phyloP scores from a whole-genome alignment of 768 basidiomycete species.

The Amanita fuliginea region DNA sequence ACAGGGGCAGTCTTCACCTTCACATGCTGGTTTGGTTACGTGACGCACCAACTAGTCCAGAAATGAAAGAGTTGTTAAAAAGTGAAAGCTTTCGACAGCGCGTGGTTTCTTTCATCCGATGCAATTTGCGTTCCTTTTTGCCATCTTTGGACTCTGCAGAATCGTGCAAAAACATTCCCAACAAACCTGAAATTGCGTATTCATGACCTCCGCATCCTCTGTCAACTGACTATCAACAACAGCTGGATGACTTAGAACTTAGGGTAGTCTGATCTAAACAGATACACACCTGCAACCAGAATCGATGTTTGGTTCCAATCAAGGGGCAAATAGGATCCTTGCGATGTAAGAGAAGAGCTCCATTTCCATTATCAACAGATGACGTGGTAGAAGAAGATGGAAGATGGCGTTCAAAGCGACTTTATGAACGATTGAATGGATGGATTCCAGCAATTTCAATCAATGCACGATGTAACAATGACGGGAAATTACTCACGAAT shows the following conservation, averaged over 20 bases:
- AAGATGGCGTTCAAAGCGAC: too few relatives aligned
- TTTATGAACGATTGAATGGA: too few relatives aligned
- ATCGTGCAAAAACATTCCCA: slow-evolving; percentile 13
- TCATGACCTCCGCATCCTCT: slow-evolving; percentile 20
- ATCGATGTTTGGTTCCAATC: too few relatives aligned
- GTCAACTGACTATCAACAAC: slow-evolving; percentile 10
- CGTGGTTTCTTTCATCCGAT: slow-evolving; percentile 17
- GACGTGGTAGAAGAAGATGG: too few relatives aligned
- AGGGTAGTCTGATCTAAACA: slow-evolving; percentile 16
- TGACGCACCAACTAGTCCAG: slow-evolving; percentile 16
- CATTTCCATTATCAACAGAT: too few relatives aligned
- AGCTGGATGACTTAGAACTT: slow-evolving; percentile 12
- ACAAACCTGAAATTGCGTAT: slow-evolving; percentile 19
- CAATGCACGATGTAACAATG: too few relatives aligned
- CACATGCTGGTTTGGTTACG: slow-evolving; percentile 24
- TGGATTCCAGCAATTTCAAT: too few relatives aligned
- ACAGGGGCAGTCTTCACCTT: slow-evolving; percentile 24
- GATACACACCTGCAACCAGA: slow-evolving; percentile 21
- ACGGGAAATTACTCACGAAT: too few relatives aligned
- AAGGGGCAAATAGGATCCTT: too few relatives aligned
- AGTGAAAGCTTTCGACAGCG: slow-evolving; percentile 16
- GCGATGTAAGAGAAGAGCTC: too few relatives aligned
- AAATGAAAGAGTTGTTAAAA: slow-evolving; percentile 16
- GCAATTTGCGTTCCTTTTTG: slow-evolving; percentile 21
- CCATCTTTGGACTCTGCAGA: slow-evolving; percentile 18